Evolutionary conservation across 1,284 basidiomycete species (phyloP).

Genomic region (Malassezia yamatoensis): DNA sequence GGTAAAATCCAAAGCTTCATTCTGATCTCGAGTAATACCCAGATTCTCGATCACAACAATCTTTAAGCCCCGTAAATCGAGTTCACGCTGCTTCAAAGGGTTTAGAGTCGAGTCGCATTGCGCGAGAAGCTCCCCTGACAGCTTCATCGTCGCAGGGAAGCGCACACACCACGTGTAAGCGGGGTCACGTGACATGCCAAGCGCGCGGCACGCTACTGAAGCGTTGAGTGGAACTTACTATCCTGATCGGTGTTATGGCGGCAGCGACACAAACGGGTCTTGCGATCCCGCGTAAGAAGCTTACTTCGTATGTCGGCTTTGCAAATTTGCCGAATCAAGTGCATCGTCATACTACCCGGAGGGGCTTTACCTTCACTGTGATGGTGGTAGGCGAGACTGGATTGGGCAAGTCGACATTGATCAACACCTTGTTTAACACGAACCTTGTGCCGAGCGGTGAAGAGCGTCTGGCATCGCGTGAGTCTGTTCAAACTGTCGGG

Average conservation of each 20-base stretch:
- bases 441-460: slow-evolving; percentile 44
- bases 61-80: slow-evolving; percentile 60
- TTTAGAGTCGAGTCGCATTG: slow-evolving; percentile 70
- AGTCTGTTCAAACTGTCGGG: slow-evolving; percentile 42
- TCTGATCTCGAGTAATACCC: slow-evolving; percentile 91
- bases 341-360: slow-evolving; percentile 40
- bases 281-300: slow-evolving; percentile 27
- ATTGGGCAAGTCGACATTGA: slow-evolving; percentile 46
- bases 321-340: slow-evolving; percentile 47
- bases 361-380: slow-evolving; percentile 44
- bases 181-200: slow-evolving; percentile 6
- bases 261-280: slow-evolving; percentile 1
- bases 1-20: slow-evolving; percentile 87
- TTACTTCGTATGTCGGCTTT: slow-evolving; percentile 46
- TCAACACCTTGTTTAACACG: slow-evolving; percentile 48
- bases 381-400: slow-evolving; percentile 47
- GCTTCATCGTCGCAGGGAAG: slow-evolving; percentile 58
- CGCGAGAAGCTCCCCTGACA: slow-evolving; percentile 78
- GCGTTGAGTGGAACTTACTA: no score
- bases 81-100: slow-evolving; percentile 81
- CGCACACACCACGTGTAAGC: slow-evolving; percentile 1
- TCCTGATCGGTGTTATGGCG: neutral
- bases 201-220: no score
- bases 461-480: slow-evolving; percentile 35
- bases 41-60: slow-evolving; percentile 98